These are phyloP conservation scores for Clonostachys chloroleuca DNA, from an alignment of 2,329 filamentous ascomycete genomes.

Conservation along the genomic window DNA sequence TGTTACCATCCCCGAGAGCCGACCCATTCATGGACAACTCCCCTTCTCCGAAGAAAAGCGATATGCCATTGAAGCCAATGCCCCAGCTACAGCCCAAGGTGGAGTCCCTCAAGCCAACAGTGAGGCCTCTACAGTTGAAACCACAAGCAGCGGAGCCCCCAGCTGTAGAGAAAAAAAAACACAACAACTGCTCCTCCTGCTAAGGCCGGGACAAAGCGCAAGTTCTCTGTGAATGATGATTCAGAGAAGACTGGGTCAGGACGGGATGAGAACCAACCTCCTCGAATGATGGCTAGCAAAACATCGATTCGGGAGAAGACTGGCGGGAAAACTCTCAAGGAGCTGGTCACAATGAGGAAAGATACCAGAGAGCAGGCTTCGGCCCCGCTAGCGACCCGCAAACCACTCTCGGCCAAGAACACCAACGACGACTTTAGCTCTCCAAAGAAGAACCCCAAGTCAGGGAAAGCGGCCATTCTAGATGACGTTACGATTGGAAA, in stretches of 20 bases:
- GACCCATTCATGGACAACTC: constrained; percentile 7
- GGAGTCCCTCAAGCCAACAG: background rate
- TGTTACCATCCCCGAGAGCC: constrained; percentile 18
- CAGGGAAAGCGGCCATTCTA: constrained; percentile 8
- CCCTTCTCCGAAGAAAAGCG: constrained; percentile 13
- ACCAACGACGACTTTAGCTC: constrained; percentile 56
- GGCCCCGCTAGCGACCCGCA: constrained; percentile 27
- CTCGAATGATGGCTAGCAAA: constrained; percentile 13
- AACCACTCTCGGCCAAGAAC: constrained; percentile 51
- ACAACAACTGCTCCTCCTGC: constrained; percentile 7
- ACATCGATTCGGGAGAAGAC: constrained; percentile 24
- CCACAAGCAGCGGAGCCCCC: background rate
- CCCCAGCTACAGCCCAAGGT: background rate
- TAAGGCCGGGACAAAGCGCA: constrained; percentile 3
- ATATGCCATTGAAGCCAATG: constrained; percentile 3
- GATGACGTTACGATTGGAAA: constrained; percentile 35
- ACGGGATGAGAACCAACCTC: constrained; percentile 17
- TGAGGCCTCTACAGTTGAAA: background rate
- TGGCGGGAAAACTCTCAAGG: constrained; percentile 38
- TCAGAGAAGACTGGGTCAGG: constrained; percentile 15
- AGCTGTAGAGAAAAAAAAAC: constrained; percentile 1
- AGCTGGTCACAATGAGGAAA: constrained; percentile 33
- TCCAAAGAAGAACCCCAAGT: constrained; percentile 42
- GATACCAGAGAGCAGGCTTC: constrained; percentile 27
- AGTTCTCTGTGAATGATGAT: constrained; percentile 42